These are phyloP conservation scores for Leishmania amazonensis DNA, from an alignment of 208 protist genomes.

Conservation along the genomic window DNA sequence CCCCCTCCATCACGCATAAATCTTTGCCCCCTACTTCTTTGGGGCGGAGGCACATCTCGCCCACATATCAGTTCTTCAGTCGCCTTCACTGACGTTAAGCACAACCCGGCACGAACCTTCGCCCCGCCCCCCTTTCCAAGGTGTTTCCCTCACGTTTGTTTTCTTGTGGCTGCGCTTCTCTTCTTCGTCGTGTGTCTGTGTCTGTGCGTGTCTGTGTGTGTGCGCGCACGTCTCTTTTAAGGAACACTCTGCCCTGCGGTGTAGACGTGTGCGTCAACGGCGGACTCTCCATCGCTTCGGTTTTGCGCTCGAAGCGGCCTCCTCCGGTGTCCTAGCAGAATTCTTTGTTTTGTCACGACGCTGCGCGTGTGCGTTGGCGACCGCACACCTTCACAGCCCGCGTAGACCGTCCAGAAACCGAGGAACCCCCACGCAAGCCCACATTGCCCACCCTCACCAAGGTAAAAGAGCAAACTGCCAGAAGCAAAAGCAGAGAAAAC, in stretches of 20 bases:
- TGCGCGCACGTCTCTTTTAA: not conserved
- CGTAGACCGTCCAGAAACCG: not conserved
- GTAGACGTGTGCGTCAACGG: not conserved
- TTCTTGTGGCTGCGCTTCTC: slow-evolving; percentile 8
- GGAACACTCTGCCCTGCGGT: not conserved
- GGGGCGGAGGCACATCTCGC: not conserved
- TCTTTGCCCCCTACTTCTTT: not conserved
- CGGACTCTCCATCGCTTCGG: not conserved
- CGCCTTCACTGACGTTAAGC: not conserved
- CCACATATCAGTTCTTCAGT: not conserved
- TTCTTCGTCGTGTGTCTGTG: not conserved
- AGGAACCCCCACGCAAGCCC: not conserved
- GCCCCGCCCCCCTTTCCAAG: slow-evolving; percentile 1
- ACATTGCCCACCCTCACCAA: not conserved
- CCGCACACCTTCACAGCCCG: not conserved
- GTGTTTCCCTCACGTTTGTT: not conserved
- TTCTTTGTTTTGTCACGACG: not conserved
- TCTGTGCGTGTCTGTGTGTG: not conserved
- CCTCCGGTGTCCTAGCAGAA: not conserved
- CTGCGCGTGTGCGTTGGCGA: not conserved
- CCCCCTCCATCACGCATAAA: no score
- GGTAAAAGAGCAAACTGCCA: no score
- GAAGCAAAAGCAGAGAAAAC: not conserved
- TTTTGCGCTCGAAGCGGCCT: not conserved
- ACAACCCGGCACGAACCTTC: not conserved